Evolutionary conservation across 2,329 filamentous ascomycete species (phyloP).

Genomic region (Zasmidium citrigriseum): DNA sequence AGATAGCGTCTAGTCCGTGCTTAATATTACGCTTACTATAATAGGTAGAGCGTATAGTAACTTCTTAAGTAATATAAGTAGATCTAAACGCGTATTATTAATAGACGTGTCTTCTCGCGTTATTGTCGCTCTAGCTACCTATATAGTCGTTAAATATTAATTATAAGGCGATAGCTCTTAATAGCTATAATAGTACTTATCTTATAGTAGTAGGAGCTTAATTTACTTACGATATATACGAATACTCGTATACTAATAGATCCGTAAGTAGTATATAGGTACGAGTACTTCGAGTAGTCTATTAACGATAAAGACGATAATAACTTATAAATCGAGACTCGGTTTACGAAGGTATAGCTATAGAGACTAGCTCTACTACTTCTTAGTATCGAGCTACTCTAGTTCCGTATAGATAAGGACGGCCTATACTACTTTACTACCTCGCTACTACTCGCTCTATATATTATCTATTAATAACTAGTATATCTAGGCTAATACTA

Average conservation of each 20-base stretch:
- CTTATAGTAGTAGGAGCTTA: neutral
- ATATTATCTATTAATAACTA: neutral
- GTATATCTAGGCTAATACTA: neutral
- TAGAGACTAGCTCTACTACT: neutral
- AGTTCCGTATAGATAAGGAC: too few relatives aligned
- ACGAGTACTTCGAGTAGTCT: neutral
- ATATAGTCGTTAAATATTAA: neutral
- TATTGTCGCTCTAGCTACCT: neutral
- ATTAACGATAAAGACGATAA: neutral
- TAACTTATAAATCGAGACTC: neutral
- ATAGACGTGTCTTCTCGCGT: neutral
- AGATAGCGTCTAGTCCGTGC: neutral
- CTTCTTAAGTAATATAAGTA: neutral
- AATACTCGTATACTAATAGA: neutral
- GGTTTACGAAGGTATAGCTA: constrained; percentile 1
- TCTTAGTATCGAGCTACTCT: too few relatives aligned
- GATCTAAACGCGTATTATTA: too few relatives aligned
- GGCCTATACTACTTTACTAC: neutral
- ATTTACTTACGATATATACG: neutral
- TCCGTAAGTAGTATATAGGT: neutral
- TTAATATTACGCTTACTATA: neutral
- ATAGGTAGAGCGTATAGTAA: neutral
- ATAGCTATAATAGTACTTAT: neutral
- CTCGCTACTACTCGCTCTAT: neutral
- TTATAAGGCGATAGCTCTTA: neutral